phyloP scores from a whole-genome alignment of 1,284 basidiomycete species.

The Leccinum pachyderme region DNA sequence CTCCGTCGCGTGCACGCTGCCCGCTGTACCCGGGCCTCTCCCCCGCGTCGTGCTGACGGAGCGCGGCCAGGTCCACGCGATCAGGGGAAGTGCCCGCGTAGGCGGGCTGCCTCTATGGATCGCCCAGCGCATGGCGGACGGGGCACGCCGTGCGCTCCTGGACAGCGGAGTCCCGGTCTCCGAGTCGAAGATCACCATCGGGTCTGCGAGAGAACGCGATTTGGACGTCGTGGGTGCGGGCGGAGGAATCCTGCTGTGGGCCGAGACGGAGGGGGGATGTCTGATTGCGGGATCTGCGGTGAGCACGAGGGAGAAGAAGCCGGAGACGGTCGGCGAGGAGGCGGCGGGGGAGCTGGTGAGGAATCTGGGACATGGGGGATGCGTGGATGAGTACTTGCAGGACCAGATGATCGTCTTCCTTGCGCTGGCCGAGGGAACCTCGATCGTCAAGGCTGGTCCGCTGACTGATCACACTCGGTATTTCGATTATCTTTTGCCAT shows the following conservation, averaged over 20 bases:
- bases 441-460: slow-evolving; percentile 52
- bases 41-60: slow-evolving; percentile 48
- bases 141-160: slow-evolving; percentile 45
- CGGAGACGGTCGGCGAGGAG: slow-evolving; percentile 49
- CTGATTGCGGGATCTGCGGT: slow-evolving; percentile 63
- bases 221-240: slow-evolving; percentile 53
- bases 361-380: slow-evolving; percentile 58
- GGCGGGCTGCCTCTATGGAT: slow-evolving; percentile 55
- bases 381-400: slow-evolving; percentile 66
- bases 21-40: slow-evolving; percentile 41
- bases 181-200: slow-evolving; percentile 38
- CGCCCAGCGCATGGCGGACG: slow-evolving; percentile 52
- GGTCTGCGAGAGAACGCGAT: slow-evolving; percentile 44
- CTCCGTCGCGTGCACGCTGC: slow-evolving; percentile 46
- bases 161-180: slow-evolving; percentile 22
- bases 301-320: slow-evolving; percentile 46
- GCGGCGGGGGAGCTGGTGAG: slow-evolving; percentile 56
- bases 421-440: slow-evolving; percentile 63
- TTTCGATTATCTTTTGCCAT: slow-evolving; percentile 10
- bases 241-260: slow-evolving; percentile 70
- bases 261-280: slow-evolving; percentile 62
- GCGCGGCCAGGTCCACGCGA: slow-evolving; percentile 48
- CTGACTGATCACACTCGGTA: slow-evolving; percentile 66
- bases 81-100: slow-evolving; percentile 60
- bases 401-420: slow-evolving; percentile 77